These are phyloP conservation scores for Penicillium bovifimosum DNA, from an alignment of 495 filamentous ascomycete species.

Conservation along the genomic window DNA sequence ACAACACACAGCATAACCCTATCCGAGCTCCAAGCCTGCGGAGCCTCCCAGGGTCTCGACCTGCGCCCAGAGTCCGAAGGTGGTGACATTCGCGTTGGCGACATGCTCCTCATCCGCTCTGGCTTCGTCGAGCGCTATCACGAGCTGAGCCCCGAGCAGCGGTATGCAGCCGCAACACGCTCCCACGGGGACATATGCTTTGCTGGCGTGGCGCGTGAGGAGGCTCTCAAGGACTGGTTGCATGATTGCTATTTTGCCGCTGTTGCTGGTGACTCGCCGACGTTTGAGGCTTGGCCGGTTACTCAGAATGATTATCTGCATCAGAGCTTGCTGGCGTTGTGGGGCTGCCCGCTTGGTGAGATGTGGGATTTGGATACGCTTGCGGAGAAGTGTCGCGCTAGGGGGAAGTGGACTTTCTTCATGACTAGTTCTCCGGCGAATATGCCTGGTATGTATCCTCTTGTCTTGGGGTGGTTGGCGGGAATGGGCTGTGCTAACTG, in stretches of 20 bases:
- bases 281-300: slow-evolving; percentile 58
- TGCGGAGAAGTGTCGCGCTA: slow-evolving; percentile 40
- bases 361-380: slow-evolving; percentile 55
- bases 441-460: slow-evolving; percentile 38
- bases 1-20: slow-evolving; percentile 56
- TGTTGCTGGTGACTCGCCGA: slow-evolving; percentile 55
- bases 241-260: slow-evolving; percentile 63
- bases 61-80: slow-evolving; percentile 44
- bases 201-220: slow-evolving; percentile 53
- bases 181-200: slow-evolving; percentile 45
- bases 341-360: slow-evolving; percentile 58
- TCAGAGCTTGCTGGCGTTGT: slow-evolving; percentile 57
- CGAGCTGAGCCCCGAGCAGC: slow-evolving; percentile 33
- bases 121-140: slow-evolving; percentile 59
- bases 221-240: slow-evolving; percentile 55
- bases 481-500: neutral
- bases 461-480: neutral
- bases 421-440: slow-evolving; percentile 57
- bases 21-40: slow-evolving; percentile 53
- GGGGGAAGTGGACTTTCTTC: slow-evolving; percentile 62
- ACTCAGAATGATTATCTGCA: slow-evolving; percentile 48
- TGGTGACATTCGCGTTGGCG: slow-evolving; percentile 56
- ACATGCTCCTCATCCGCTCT: slow-evolving; percentile 63
- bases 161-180: slow-evolving; percentile 34
- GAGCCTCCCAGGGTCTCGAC: slow-evolving; percentile 41